Evolutionary conservation across 768 basidiomycete species (phyloP).

Genomic region (Suillus plorans): DNA sequence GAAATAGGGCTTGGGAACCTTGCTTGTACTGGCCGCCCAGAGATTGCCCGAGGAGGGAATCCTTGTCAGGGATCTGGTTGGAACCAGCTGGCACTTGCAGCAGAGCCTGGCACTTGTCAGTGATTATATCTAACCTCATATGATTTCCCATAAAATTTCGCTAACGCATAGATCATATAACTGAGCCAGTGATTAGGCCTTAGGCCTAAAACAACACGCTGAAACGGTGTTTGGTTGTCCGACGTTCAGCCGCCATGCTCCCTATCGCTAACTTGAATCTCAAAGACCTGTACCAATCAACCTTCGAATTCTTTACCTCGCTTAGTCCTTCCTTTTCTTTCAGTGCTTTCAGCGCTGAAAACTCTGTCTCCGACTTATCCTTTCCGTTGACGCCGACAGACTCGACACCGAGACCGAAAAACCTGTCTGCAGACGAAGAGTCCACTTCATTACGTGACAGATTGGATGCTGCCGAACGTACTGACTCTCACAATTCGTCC

Average conservation of each 20-base stretch:
- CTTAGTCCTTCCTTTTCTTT: slow-evolving; percentile 38
- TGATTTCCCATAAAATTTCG: slow-evolving; percentile 10
- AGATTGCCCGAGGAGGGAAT: slow-evolving; percentile 2
- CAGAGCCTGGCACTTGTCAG: neutral
- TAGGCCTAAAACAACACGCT: slow-evolving; percentile 15
- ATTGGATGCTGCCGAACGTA: slow-evolving; percentile 36
- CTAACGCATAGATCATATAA: slow-evolving; percentile 13
- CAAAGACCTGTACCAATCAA: slow-evolving; percentile 49
- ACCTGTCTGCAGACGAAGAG: slow-evolving; percentile 41
- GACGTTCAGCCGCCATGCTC: slow-evolving; percentile 38
- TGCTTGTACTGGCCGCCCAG: neutral
- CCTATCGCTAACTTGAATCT: slow-evolving; percentile 48
- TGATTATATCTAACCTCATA: slow-evolving; percentile 3
- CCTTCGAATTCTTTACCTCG: slow-evolving; percentile 59
- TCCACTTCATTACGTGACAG: slow-evolving; percentile 46
- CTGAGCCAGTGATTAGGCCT: slow-evolving; percentile 35
- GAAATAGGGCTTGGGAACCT: slow-evolving; percentile 4
- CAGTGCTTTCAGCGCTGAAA: slow-evolving; percentile 26
- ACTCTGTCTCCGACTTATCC: slow-evolving; percentile 26
- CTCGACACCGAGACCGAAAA: slow-evolving; percentile 18
- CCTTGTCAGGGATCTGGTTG: neutral
- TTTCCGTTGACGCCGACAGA: slow-evolving; percentile 29
- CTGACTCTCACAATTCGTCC: slow-evolving; percentile 31
- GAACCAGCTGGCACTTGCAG: neutral
- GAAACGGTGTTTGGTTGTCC: slow-evolving; percentile 35